Evolutionary conservation across 257 asterid species (phyloP).

Genomic region (Nicotiana obtusifolia): DNA sequence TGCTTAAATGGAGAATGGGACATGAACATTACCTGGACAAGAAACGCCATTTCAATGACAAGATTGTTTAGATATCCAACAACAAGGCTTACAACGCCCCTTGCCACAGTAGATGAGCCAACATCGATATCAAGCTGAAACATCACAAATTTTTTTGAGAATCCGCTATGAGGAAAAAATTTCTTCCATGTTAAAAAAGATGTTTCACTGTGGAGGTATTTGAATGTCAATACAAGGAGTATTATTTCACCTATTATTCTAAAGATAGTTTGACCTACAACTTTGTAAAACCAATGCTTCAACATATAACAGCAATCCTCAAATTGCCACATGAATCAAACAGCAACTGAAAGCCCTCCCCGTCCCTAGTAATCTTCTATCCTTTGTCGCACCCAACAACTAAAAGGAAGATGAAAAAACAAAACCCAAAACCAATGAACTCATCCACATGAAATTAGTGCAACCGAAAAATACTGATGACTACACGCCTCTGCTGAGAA

Average conservation of each 20-base stretch:
- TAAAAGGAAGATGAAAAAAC: neutral
- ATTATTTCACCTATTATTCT: neutral
- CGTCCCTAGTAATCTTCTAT: neutral
- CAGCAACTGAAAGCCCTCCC: neutral
- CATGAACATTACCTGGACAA: constrained; percentile 59
- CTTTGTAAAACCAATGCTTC: neutral
- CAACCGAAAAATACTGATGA: neutral
- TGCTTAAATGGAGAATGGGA: neutral
- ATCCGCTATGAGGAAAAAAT: neutral
- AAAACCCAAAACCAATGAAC: too few species aligned
- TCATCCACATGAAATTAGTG: neutral
- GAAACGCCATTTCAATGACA: constrained; percentile 88
- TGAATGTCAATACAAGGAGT: neutral
- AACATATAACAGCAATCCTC: neutral
- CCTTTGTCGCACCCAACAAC: neutral
- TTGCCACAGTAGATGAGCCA: constrained; percentile 86
- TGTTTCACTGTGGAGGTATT: neutral
- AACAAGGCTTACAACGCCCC: constrained; percentile 84
- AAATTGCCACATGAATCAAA: neutral
- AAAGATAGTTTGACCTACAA: neutral
- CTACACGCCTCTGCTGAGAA: neutral
- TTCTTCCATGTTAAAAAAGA: neutral
- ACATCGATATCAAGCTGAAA: constrained; percentile 70
- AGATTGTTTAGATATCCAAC: constrained; percentile 87
- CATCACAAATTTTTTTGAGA: neutral